Evolutionary conservation across 2,329 filamentous ascomycete species (phyloP), one percentile per base, ranked within the genome.

Genomic region (Trichoderma brevicompactum): DNA sequence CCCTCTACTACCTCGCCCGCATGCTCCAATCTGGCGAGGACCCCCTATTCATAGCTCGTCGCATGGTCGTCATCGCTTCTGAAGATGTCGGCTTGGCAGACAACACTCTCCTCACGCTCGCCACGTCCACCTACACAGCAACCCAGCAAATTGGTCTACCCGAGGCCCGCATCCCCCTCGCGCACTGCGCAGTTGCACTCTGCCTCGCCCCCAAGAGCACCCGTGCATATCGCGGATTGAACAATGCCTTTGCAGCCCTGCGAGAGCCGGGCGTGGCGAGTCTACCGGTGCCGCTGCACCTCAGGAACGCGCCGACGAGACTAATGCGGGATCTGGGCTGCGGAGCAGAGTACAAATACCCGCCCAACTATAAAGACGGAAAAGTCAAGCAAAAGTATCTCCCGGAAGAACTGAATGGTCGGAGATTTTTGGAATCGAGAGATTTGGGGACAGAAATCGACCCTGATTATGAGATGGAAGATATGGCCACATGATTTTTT

Each of bases 21-120:
- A 99, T 99, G 95, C 86, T 99, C 5, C 91, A 96, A 73, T 95
- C 92, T 0, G 94, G 94, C 66, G 94, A 98, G 77, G 95, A 98
- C 72, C 92, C 94, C 0, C 82, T 97, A 0, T 98, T 94, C 77
- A 89, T 99, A 64, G 94, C 95, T 5, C 88, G 95, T 1, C 89
- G 95, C 40, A 92, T 99, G 83, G 90, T 99, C 7, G 94, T 98
- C 12, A 93, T 98, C 60, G 94, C 95, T 0, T 95, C 91, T 1
- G 95, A 99, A 76, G 95, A 99, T 73, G 87, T 98, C 44, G 95
- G 94, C 0, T 80, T 98, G 0, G 95, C 94, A 5, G 94, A 98
- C 76, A 94, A 91, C 77, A 85, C 84, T 8, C 85, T 98, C 76
- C 84, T 99, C 0, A 85, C 89, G 0, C 86, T 99, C 1, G 94